These are phyloP conservation scores for Trichoderma sp. DNA, from an alignment of 2,329 filamentous ascomycete species.

Conservation along the genomic window DNA sequence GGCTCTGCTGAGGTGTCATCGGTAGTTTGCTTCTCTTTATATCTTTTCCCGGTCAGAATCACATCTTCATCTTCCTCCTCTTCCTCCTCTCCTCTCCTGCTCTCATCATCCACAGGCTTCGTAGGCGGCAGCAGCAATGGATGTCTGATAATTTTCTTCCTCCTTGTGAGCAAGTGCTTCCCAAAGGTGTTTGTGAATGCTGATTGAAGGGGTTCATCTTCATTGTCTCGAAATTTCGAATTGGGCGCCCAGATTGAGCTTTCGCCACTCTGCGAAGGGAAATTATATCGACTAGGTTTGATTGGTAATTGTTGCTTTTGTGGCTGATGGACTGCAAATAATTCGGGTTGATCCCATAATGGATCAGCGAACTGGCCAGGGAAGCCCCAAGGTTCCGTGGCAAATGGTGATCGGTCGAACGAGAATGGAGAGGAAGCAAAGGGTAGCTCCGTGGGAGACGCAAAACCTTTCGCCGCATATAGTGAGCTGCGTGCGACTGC, in stretches of 20 bases:
- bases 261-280: slow-evolving; percentile 31
- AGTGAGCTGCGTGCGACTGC: slow-evolving; percentile 10
- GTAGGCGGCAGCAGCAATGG: not conserved
- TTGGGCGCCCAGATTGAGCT: slow-evolving; percentile 37
- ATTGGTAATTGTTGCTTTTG: not conserved
- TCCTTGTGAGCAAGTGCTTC: slow-evolving; percentile 1
- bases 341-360: slow-evolving; percentile 13
- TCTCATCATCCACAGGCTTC: slow-evolving; percentile 23
- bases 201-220: slow-evolving; percentile 17
- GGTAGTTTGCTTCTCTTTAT: not conserved
- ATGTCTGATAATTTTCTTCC: not conserved
- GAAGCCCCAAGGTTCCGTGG: slow-evolving; percentile 19
- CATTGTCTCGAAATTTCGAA: slow-evolving; percentile 25
- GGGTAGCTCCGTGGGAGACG: slow-evolving; percentile 6
- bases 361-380: slow-evolving; percentile 14
- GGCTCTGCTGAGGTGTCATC: not conserved
- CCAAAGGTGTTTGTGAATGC: slow-evolving; percentile 12
- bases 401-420: slow-evolving; percentile 23
- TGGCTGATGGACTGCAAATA: not conserved
- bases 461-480: slow-evolving; percentile 19
- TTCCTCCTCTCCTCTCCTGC: slow-evolving; percentile 25
- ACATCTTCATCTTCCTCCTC: slow-evolving; percentile 26
- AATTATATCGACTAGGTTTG: slow-evolving; percentile 32
- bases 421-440: slow-evolving; percentile 26
- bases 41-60: slow-evolving; percentile 23